phyloP scores from a whole-genome alignment of 148 eudicot species.

The Camellia sinensis region DNA sequence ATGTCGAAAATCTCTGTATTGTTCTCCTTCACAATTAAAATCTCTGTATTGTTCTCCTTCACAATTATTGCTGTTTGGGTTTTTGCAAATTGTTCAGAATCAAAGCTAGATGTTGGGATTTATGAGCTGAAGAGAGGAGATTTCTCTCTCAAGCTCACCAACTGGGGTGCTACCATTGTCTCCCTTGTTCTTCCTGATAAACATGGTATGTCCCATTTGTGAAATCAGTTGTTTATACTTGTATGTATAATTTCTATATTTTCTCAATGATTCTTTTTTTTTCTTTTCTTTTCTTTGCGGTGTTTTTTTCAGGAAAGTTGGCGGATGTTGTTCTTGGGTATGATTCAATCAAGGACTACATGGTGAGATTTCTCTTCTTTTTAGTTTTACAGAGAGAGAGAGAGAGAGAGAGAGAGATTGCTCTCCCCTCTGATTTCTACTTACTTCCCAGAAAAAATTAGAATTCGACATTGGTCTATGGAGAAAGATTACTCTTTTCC shows the following conservation, averaged over 20 bases:
- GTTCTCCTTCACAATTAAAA: conserved; percentile 12
- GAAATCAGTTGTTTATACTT: background rate
- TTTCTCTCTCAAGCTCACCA: conserved; percentile 57
- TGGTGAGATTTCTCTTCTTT: conserved; percentile 33
- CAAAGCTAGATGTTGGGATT: conserved; percentile 28
- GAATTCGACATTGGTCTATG: background rate
- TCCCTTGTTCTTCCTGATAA: conserved; percentile 72
- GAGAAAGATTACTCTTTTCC: background rate
- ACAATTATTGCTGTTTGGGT: conserved; percentile 13
- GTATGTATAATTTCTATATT: background rate
- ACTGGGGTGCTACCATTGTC: conserved; percentile 62
- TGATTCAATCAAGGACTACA: conserved; percentile 43
- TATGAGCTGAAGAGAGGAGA: conserved; percentile 63
- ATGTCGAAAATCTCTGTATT: conserved; percentile 20
- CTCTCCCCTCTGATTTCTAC: background rate
- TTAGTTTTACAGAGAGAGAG: background rate
- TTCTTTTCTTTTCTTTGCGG: background rate
- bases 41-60: conserved; percentile 14
- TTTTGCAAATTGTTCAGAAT: conserved; percentile 7
- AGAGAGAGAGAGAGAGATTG: background rate
- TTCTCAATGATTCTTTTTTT: background rate
- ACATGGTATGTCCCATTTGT: conserved; percentile 45
- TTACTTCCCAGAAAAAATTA: background rate
- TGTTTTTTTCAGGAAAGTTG: conserved; percentile 47
- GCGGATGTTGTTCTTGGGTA: conserved; percentile 72